Evolutionary conservation across 352 stramenopile genomes (phyloP), one percentile per base, ranked within the genome.

Genomic region (Pythium periplocum): DNA sequence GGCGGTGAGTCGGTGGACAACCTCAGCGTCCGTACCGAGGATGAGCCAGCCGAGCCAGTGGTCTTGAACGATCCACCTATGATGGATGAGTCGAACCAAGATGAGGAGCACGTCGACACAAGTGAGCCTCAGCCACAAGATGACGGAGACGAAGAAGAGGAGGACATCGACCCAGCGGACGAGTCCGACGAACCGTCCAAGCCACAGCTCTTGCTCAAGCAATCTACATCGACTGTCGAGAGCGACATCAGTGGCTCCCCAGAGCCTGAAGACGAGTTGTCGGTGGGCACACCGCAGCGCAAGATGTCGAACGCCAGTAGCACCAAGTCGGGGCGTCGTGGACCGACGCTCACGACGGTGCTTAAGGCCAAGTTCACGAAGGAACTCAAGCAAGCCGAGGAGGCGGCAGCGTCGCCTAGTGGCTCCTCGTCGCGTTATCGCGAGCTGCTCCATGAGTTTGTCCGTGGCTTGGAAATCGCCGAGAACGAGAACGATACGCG

Each of bases 401-500:
- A 26, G 17, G 43, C 43, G 43, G 9, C 43, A 30, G 9, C 43
- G 43, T 48, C 43, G 43, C 43, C 43, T 30, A 48, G 9, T 11
- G 43, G 9, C 9, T 48, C 43, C 17, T 48, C 43, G 43, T 48
- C 43, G 43, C 66, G 63, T 12, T 67, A 83, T 46, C 71, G 71
- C 30, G 75, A 86, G 41, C 53, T 90, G 44, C 62, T 90, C 48
- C 65, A 62, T 5, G 80, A 90, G 62, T 87, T 90, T 46, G 77
- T 90, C 34, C 75, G 77, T 4, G 77, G 75, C 9, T 53, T 90
- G 9, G 80, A 90, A 55, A 86, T 88, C 54, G 80, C 75, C 8
- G 73, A 86, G 17, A 75, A 73, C 4, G 80, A 88, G 52, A 78
- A 90, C 51, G 77, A 88, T 43, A 87, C 77, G 51, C 73, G 75